A percentile compares a stretch with the other conserved stretches of the same genome.
phyloP scores from a whole-genome alignment of 78 protist genomes.

The Dictyostelium firmibasis region DNA sequence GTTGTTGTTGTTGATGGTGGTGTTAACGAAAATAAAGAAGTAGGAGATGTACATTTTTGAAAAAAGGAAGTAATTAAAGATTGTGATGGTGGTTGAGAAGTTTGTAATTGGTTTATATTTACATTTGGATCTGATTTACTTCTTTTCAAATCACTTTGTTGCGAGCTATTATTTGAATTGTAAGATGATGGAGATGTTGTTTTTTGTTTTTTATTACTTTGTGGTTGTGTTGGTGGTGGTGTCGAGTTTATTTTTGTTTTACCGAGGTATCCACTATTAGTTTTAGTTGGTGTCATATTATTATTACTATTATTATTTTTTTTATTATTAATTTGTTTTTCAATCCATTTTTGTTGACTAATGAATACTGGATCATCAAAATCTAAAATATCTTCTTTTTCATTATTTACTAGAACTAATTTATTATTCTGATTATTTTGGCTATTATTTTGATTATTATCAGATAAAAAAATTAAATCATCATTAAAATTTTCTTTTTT shows the following conservation, averaged over 20 bases:
- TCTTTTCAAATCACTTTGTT: background rate
- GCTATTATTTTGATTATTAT: background rate
- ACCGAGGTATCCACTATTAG: background rate
- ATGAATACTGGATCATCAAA: slow-evolving; percentile 55
- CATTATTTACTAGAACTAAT: background rate
- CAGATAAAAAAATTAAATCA: background rate
- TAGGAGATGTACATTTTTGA: slow-evolving; percentile 13
- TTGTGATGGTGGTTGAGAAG: slow-evolving; percentile 11
- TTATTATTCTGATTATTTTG: background rate
- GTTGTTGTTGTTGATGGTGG: background rate
- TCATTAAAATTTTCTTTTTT: background rate
- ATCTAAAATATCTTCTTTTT: background rate
- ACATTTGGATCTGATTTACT: background rate
- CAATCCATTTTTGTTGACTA: slow-evolving; percentile 65
- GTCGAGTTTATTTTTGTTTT: background rate
- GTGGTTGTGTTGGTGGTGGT: background rate
- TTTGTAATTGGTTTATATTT: background rate
- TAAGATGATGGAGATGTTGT: background rate
- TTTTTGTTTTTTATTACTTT: slow-evolving; percentile 3
- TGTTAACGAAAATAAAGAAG: background rate
- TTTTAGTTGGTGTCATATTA: background rate
- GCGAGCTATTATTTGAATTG: background rate
- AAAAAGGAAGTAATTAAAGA: slow-evolving; percentile 52
- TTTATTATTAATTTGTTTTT: slow-evolving; percentile 9
- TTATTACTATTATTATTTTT: background rate